These are phyloP conservation scores for Saccharum spontaneum DNA, from an alignment of 176 grass and related monocot genomes.

Conservation along the genomic window DNA sequence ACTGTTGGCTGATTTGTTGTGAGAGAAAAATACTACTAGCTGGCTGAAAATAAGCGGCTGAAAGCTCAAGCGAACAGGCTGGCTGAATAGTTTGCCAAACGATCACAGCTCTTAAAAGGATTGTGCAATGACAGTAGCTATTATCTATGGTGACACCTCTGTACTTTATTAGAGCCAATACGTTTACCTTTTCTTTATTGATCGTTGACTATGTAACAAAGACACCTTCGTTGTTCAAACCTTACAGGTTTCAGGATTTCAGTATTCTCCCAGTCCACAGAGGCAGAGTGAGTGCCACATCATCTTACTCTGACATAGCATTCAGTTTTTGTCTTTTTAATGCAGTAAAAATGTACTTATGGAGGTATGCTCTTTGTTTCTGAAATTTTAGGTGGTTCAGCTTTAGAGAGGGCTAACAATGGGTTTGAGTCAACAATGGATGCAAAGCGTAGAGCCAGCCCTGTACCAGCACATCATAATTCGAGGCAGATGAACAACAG, in stretches of 20 bases:
- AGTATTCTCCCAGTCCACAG: slow-evolving; percentile 47
- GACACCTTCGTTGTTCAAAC: background rate
- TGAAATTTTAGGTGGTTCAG: slow-evolving; percentile 8
- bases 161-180: slow-evolving; percentile 7
- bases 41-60: too few relatives aligned
- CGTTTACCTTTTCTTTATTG: background rate
- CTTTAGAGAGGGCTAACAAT: slow-evolving; percentile 23
- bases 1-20: too few relatives aligned
- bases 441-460: slow-evolving; percentile 23
- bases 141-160: background rate
- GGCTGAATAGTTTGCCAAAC: background rate
- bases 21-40: too few relatives aligned
- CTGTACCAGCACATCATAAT: slow-evolving; percentile 27
- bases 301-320: background rate
- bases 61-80: too few relatives aligned
- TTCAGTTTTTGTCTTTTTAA: background rate
- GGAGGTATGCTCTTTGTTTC: background rate
- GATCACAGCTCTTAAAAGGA: background rate
- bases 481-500: slow-evolving; percentile 35
- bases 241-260: slow-evolving; percentile 39
- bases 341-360: background rate
- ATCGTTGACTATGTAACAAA: background rate
- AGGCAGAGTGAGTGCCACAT: slow-evolving; percentile 37
- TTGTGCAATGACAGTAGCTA: background rate
- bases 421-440: slow-evolving; percentile 14